Evolutionary conservation across 257 asterid genomes (phyloP).

Genomic region (Solanum chiquidenum): DNA sequence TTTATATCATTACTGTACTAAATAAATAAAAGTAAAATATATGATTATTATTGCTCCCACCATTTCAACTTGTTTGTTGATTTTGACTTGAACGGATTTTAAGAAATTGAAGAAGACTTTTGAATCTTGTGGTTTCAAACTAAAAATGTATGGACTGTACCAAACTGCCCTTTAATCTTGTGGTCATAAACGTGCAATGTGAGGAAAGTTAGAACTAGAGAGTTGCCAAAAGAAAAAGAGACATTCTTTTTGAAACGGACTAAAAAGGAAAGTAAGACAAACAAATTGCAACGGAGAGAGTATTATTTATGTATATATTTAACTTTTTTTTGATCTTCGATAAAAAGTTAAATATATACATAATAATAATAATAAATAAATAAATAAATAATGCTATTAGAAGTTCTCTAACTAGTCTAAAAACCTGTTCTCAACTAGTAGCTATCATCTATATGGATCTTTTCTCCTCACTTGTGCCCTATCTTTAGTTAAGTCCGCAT

Average conservation of each 20-base stretch:
- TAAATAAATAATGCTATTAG: background rate
- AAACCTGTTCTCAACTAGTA: background rate
- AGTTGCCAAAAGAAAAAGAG: background rate
- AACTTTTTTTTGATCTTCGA: background rate
- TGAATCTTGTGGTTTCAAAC: background rate
- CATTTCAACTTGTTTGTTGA: background rate
- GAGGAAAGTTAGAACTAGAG: background rate
- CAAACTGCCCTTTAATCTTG: background rate
- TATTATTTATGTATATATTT: background rate
- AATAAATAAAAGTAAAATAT: background rate
- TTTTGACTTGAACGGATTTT: background rate
- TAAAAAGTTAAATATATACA: background rate
- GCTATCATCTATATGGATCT: background rate
- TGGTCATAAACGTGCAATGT: background rate
- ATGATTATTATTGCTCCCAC: background rate
- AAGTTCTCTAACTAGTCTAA: background rate
- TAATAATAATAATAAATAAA: background rate
- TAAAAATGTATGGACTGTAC: background rate
- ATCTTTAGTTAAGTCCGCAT: background rate
- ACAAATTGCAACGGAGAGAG: background rate
- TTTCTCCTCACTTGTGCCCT: background rate
- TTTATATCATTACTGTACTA: background rate
- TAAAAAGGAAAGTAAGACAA: background rate
- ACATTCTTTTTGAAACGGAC: background rate
- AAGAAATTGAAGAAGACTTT: background rate